A percentile compares a stretch with the other conserved stretches of the same genome.
Evolutionary conservation across 2,329 filamentous ascomycete genomes (phyloP).

Genomic region (Falciphora oryzae): DNA sequence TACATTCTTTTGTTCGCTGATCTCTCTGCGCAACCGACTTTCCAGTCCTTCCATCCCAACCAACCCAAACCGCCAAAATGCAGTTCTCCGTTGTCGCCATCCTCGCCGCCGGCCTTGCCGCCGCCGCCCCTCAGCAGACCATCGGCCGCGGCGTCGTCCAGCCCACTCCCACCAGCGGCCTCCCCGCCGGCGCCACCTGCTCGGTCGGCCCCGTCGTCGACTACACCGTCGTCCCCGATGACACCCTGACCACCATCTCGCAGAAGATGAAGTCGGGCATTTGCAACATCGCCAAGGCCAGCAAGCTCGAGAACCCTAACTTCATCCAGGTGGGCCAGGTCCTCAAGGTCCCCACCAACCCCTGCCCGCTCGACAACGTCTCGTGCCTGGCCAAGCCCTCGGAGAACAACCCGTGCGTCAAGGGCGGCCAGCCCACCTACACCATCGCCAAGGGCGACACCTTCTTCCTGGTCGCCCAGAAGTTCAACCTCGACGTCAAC

Average conservation of each 20-base stretch:
- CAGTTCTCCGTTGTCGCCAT: conserved; percentile 3
- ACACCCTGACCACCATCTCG: conserved; percentile 8
- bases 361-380: conserved; percentile 7
- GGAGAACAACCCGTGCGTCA: background rate
- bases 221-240: background rate
- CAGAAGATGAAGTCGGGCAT: conserved; percentile 8
- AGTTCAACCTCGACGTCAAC: conserved; percentile 2
- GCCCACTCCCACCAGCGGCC: background rate
- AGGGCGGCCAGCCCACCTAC: background rate
- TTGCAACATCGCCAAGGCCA: conserved; percentile 9
- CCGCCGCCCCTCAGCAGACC: background rate
- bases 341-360: conserved; percentile 8
- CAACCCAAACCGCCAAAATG: conserved; percentile 2
- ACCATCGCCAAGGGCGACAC: conserved; percentile 6
- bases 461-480: conserved; percentile 6
- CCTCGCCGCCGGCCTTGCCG: conserved; percentile 2
- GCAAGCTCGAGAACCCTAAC: conserved; percentile 5
- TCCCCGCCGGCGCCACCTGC: background rate
- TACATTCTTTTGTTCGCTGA: background rate
- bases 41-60: background rate
- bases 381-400: conserved; percentile 7
- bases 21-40: background rate
- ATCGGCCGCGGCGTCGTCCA: background rate
- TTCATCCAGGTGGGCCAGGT: background rate
- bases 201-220: background rate